phyloP scores from a whole-genome alignment of 2,329 filamentous ascomycete species.

The Apiospora hydei region DNA sequence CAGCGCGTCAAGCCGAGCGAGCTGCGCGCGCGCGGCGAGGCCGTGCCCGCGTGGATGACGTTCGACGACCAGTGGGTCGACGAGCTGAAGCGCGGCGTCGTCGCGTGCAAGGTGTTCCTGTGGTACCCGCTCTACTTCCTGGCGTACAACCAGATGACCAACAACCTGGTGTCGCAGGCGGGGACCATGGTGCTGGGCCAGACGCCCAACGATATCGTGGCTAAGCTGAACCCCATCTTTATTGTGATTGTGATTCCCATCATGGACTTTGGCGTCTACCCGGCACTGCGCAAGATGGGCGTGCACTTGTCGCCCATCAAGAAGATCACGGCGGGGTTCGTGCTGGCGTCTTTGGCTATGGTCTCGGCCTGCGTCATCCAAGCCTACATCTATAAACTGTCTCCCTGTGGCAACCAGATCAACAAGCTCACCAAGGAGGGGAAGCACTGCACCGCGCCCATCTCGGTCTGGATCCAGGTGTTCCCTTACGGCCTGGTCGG shows the following conservation, averaged over 20 bases:
- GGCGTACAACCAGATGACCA: slow-evolving; percentile 50
- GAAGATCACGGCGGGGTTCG: slow-evolving; percentile 64
- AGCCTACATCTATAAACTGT: slow-evolving; percentile 63
- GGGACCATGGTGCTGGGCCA: slow-evolving; percentile 54
- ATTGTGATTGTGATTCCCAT: slow-evolving; percentile 66
- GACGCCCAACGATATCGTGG: slow-evolving; percentile 67
- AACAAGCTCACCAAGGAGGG: slow-evolving; percentile 49
- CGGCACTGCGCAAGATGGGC: slow-evolving; percentile 55
- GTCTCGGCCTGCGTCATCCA: slow-evolving; percentile 63
- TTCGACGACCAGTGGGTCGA: slow-evolving; percentile 73
- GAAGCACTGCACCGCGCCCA: slow-evolving; percentile 45
- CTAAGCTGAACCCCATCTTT: slow-evolving; percentile 65
- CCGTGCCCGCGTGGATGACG: slow-evolving; percentile 58
- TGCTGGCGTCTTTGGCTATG: slow-evolving; percentile 56
- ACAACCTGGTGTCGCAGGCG: slow-evolving; percentile 45
- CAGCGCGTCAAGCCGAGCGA: slow-evolving; percentile 62
- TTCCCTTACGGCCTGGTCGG: slow-evolving; percentile 59
- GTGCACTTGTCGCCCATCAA: slow-evolving; percentile 66
- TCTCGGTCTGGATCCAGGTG: slow-evolving; percentile 61
- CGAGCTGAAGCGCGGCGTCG: slow-evolving; percentile 63
- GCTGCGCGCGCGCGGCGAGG: slow-evolving; percentile 52
- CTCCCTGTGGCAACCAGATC: slow-evolving; percentile 54
- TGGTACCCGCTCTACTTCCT: slow-evolving; percentile 50
- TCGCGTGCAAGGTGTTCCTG: slow-evolving; percentile 51
- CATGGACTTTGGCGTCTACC: slow-evolving; percentile 63